Conservation (phyloP, 768 basidiomycete species). For the Russula brevipes region DNA sequence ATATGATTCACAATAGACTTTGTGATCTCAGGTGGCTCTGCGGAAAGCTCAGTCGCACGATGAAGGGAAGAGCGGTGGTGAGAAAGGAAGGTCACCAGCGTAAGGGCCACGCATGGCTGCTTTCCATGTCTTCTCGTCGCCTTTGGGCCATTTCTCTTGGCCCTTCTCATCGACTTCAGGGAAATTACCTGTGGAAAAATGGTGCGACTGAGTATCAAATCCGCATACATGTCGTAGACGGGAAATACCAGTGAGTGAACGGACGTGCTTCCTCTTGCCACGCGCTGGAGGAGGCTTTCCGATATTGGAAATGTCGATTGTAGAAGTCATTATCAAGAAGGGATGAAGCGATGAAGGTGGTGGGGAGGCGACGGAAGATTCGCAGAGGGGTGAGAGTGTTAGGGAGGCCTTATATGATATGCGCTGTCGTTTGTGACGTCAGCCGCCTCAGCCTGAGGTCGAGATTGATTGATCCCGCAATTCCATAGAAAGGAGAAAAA, state of each 20-base stretch:
- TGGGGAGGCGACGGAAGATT: too few relatives aligned
- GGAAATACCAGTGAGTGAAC: conserved; percentile 47
- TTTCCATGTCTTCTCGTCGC: conserved; percentile 74
- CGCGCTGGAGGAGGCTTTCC: conserved; percentile 14
- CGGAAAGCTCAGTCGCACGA: background rate
- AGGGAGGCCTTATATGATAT: conserved; percentile 11
- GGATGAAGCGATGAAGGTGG: background rate
- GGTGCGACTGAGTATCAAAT: background rate
- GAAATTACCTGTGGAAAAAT: conserved; percentile 53
- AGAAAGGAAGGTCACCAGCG: conserved; percentile 39
- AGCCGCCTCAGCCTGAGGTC: background rate
- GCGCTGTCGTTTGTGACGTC: conserved; percentile 15
- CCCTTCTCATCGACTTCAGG: conserved; percentile 73
- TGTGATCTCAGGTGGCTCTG: conserved; percentile 60
- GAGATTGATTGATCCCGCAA: background rate
- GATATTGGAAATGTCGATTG: conserved; percentile 9
- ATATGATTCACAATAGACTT: conserved; percentile 78
- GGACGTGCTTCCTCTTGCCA: conserved; percentile 23
- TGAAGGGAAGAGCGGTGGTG: conserved; percentile 2
- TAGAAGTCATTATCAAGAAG: conserved; percentile 14
- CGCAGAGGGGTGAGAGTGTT: background rate
- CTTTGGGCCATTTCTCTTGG: conserved; percentile 81
- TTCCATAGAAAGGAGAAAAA: too few relatives aligned
- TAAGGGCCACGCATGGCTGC: conserved; percentile 52
- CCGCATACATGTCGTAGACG: background rate